phyloP scores from a whole-genome alignment of 371 early-diverging fungal species.

The Synchytrium microbalum region DNA sequence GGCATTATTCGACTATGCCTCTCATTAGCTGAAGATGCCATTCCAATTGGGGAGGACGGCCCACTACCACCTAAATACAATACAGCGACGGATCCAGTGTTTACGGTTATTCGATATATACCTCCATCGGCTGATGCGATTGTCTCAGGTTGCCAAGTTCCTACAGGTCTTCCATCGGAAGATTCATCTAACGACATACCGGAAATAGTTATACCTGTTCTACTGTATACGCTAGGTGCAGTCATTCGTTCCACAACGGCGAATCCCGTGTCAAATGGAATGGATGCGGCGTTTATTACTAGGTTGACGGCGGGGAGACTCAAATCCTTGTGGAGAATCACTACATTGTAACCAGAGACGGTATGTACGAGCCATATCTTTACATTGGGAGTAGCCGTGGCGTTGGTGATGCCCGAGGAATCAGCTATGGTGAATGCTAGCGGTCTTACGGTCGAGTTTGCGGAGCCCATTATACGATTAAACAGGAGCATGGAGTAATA shows the following conservation, averaged over 20 bases:
- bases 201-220: not conserved
- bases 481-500: not conserved
- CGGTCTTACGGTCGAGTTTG: not conserved
- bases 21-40: too few species aligned
- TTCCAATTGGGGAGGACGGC: not conserved
- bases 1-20: too few species aligned
- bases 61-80: not conserved
- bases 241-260: not conserved
- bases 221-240: not conserved
- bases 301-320: not conserved
- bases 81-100: not conserved
- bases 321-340: not conserved
- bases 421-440: not conserved
- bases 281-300: not conserved
- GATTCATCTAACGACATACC: not conserved
- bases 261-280: not conserved
- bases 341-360: not conserved
- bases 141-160: not conserved
- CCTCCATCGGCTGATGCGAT: not conserved
- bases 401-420: not conserved
- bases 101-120: not conserved
- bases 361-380: not conserved
- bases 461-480: not conserved
- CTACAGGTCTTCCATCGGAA: not conserved
- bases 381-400: not conserved